Conservation (phyloP, 257 asterid genomes). For the Oldenlandia corymbosa region DNA sequence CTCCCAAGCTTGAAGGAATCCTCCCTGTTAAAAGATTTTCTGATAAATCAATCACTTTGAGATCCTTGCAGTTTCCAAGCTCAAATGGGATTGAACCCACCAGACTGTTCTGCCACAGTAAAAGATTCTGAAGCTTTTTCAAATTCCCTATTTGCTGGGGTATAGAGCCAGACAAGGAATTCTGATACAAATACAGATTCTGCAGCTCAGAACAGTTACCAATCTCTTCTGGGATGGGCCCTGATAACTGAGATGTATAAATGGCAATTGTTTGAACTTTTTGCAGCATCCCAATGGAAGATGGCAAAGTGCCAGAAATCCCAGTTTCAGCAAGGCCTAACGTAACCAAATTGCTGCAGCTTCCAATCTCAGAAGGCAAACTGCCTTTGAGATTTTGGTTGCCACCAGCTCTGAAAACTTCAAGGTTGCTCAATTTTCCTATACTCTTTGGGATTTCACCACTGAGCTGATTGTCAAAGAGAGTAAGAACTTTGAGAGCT, state of each 20-base stretch:
- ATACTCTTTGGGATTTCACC: slow-evolving; percentile 71
- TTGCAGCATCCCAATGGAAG: slow-evolving; percentile 63
- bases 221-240: slow-evolving; percentile 86
- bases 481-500: slow-evolving; percentile 39
- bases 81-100: slow-evolving; percentile 68
- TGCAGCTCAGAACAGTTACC: slow-evolving; percentile 70
- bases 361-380: slow-evolving; percentile 74
- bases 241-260: slow-evolving; percentile 64
- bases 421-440: slow-evolving; percentile 57
- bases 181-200: slow-evolving; percentile 74
- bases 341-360: slow-evolving; percentile 52
- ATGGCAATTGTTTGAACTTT: slow-evolving; percentile 74
- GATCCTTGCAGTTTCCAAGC: slow-evolving; percentile 60
- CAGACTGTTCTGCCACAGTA: slow-evolving; percentile 75
- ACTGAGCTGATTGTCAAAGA: slow-evolving; percentile 72
- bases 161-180: slow-evolving; percentile 69
- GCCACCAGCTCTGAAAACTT: slow-evolving; percentile 78
- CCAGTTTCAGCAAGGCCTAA: slow-evolving; percentile 87
- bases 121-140: slow-evolving; percentile 47
- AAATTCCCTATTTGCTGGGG: slow-evolving; percentile 59
- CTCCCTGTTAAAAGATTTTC: slow-evolving; percentile 66
- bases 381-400: slow-evolving; percentile 72
- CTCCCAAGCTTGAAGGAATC: slow-evolving; percentile 63
- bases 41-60: slow-evolving; percentile 64
- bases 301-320: slow-evolving; percentile 69